Evolutionary conservation across 2,329 filamentous ascomycete genomes (phyloP), one percentile per base, ranked within the genome.

Genomic region (Xylariaceae sp.): DNA sequence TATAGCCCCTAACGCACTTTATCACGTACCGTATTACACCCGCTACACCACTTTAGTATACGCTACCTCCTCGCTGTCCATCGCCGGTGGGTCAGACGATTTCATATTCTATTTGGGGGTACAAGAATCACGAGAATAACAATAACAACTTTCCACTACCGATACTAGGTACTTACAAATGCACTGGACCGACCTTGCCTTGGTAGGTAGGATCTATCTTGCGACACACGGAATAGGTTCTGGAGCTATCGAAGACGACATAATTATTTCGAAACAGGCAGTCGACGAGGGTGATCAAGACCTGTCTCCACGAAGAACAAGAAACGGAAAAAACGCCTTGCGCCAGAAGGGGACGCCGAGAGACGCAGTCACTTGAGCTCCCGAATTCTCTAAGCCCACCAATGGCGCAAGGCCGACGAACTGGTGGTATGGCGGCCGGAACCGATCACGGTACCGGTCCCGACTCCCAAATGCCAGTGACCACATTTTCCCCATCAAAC

Each of bases 401-500:
- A 55, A 53, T 45, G 26, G 26, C 41, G 34, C 29, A 15, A 19
- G 26, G 30, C 36, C 43, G 48, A 41, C n/a, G 26, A 8, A 26
- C 22, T 43, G 15, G 49, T 50, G 42, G 26, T 34, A 50, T 45
- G 42, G 39, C n/a, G 15, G 37, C 19, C 10, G 13, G 40, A 30
- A 26, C 6, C 32, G 32, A 13, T 21, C 10, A 34, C 3, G 13
- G 30, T 12, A 34, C 8, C 30, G 30, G 43, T 40, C 39, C 12
- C 21, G 16, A n/a, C 10, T 9, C 22, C 15, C 41, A 49, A 9
- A 18, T 13, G 12, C 21, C 29, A 37, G 53, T 15, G 34, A 19
- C 30, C 47, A 45, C 26, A 37, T 52, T 36, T 39, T 39, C 45
- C 49, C 44, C 42, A 48, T 32, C 34, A 44, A n/a, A 41, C 36